Evolutionary conservation across 2,329 filamentous ascomycete species (phyloP).

Genomic region (Dendryphion nanum): DNA sequence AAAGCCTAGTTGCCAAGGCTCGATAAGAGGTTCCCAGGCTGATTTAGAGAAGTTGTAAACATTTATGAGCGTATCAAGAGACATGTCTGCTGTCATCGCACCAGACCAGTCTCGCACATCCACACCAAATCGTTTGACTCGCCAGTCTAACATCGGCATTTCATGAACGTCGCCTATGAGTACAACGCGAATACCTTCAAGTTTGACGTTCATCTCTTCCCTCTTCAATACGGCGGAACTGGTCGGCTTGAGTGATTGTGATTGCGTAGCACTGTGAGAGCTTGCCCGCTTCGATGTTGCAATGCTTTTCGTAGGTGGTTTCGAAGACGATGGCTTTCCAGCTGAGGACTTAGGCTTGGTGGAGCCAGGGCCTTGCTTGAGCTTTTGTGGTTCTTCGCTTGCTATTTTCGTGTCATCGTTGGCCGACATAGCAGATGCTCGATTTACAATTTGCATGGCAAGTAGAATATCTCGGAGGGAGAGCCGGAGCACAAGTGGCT

Average conservation of each 20-base stretch:
- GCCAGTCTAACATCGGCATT: slow-evolving; percentile 89
- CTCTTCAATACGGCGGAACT: slow-evolving; percentile 58
- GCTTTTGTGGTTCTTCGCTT: slow-evolving; percentile 55
- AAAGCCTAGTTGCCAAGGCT: slow-evolving; percentile 94
- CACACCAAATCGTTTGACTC: slow-evolving; percentile 83
- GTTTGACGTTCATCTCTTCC: slow-evolving; percentile 80
- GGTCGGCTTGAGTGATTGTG: slow-evolving; percentile 29
- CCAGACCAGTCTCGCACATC: slow-evolving; percentile 89
- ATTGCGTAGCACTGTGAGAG: slow-evolving; percentile 57
- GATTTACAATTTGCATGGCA: slow-evolving; percentile 86
- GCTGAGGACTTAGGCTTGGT: slow-evolving; percentile 51
- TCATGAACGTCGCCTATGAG: slow-evolving; percentile 96
- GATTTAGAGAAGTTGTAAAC: slow-evolving; percentile 99
- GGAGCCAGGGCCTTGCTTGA: slow-evolving; percentile 49
- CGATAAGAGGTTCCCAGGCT: slow-evolving; percentile 92
- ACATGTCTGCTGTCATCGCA: slow-evolving; percentile 80
- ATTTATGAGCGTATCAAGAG: slow-evolving; percentile 92
- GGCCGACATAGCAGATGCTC: slow-evolving; percentile 83
- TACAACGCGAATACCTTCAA: slow-evolving; percentile 88
- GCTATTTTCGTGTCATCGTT: slow-evolving; percentile 45
- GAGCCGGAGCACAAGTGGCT: slow-evolving; percentile 85
- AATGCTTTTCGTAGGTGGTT: slow-evolving; percentile 47
- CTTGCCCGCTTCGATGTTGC: slow-evolving; percentile 41
- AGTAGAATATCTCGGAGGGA: slow-evolving; percentile 94
- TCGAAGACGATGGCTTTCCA: slow-evolving; percentile 48